Percentiles rank a stretch among this genome's conserved stretches.
phyloP scores from a whole-genome alignment of 1,284 basidiomycete genomes.

The Malassezia restricta region DNA sequence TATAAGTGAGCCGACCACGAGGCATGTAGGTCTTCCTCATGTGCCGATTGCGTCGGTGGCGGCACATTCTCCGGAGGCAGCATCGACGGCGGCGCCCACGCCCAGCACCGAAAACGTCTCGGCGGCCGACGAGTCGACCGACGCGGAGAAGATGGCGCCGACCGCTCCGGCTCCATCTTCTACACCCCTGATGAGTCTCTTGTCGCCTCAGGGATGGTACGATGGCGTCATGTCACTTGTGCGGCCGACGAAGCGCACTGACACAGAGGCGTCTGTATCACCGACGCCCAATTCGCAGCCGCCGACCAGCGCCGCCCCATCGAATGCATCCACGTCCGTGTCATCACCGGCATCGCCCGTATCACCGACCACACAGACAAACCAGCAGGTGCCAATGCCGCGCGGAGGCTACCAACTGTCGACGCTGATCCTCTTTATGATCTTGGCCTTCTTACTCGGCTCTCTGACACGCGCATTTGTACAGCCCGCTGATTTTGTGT shows the following conservation, averaged over 20 bases:
- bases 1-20: neutral
- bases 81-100: neutral
- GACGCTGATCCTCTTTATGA: constrained; percentile 56
- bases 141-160: neutral
- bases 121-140: neutral
- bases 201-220: neutral
- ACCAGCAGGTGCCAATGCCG: neutral
- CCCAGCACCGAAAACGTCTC: neutral
- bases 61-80: neutral
- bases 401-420: constrained; percentile 2
- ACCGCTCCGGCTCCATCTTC: neutral
- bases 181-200: neutral
- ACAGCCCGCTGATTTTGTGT: constrained; percentile 77
- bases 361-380: neutral
- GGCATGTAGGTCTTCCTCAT: constrained; percentile 5
- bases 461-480: constrained; percentile 74
- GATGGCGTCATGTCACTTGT: neutral
- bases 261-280: neutral
- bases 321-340: neutral
- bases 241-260: neutral
- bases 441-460: constrained; percentile 82
- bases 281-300: neutral
- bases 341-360: neutral
- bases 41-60: constrained; percentile 1
- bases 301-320: neutral